Evolutionary conservation across 2,329 filamentous ascomycete species (phyloP).

Genomic region (Cladophialophora chaetospira): DNA sequence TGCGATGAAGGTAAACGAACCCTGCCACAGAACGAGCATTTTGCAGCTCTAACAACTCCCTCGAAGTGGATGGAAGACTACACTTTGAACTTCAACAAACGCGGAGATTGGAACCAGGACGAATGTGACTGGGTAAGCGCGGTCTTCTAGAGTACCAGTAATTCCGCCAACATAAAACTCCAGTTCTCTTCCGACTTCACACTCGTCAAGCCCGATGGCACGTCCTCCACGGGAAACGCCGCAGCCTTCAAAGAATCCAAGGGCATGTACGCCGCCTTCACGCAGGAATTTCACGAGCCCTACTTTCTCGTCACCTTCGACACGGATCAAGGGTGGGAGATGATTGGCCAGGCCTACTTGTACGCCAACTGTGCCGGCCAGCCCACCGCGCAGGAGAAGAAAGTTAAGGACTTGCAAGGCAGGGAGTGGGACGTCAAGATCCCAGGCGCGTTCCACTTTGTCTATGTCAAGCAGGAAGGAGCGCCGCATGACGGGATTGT

Average conservation of each 20-base stretch:
- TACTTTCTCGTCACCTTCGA: slow-evolving; percentile 26
- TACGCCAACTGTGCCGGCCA: slow-evolving; percentile 23
- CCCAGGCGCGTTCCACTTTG: slow-evolving; percentile 23
- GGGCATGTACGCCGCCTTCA: slow-evolving; percentile 24
- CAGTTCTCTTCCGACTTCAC: slow-evolving; percentile 17
- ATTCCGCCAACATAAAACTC: too few relatives aligned
- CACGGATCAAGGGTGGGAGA: slow-evolving; percentile 22
- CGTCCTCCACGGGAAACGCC: slow-evolving; percentile 13
- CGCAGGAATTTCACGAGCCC: slow-evolving; percentile 27
- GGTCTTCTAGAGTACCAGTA: too few relatives aligned
- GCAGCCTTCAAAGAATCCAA: slow-evolving; percentile 19
- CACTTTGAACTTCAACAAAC: slow-evolving; percentile 23
- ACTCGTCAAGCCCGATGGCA: slow-evolving; percentile 26
- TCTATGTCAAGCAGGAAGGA: slow-evolving; percentile 25
- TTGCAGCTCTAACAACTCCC: too few relatives aligned
- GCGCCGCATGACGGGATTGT: slow-evolving; percentile 26
- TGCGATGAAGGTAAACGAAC: too few relatives aligned
- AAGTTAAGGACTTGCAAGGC: slow-evolving; percentile 23
- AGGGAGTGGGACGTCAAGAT: slow-evolving; percentile 31
- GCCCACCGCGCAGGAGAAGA: slow-evolving; percentile 13
- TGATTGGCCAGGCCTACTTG: slow-evolving; percentile 27
- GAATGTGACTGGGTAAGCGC: slow-evolving; percentile 23
- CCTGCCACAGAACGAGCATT: too few relatives aligned
- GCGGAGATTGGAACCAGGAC: slow-evolving; percentile 16
- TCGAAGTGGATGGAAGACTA: slow-evolving; percentile 32